Evolutionary conservation across 495 filamentous ascomycete species (phyloP), one percentile per base, ranked within the genome.

Genomic region (Baudoinia panamericana): DNA sequence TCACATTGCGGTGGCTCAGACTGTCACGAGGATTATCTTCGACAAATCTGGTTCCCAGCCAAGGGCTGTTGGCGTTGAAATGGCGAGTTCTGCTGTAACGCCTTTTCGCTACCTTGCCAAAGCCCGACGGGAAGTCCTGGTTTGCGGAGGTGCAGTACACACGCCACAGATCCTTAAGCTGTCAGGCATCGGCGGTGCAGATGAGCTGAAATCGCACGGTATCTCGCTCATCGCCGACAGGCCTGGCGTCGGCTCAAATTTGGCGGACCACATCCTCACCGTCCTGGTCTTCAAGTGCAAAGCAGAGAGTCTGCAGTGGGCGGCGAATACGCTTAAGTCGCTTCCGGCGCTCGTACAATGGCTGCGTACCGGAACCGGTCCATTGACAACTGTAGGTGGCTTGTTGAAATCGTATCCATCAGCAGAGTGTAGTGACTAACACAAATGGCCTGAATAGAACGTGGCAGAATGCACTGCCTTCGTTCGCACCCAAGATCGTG

Each of bases 171-270:
- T 56, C 11, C 41, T 58, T 8, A 50, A 45, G 46, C 32, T 50
- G 6, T 50, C 46, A 18, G 46, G 52, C 32, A 41, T 57, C 19
- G 48, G 48, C 15, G 51, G 50, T 10, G 13, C 29, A n/a, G 34
- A 29, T 5, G 49, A 47, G 12, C 40, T 58, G 2, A n/a, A 54
- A 29, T n/a, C 30, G 6, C 24, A 32, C 23, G 39, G 39, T 24
- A 58, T 58, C 20, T 43, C 61, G 0, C 48, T 68, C 1, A 33
- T 71, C 12, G 39, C 52, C 9, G 61, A 69, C 26, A 50, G 66
- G 1, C 58, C 65, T 0, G 69, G 69, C 10, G 69, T 75, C 7
- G 72, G 71, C 10, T 61, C 70, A 41, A 70, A 75, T 36, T 38
- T 73, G 33, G 54, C 52, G 56, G 71, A 71, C 35, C 64, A 66